Base-by-base conservation (phyloP, 495 filamentous ascomycete species). In the Annulohypoxylon bovei region DNA sequence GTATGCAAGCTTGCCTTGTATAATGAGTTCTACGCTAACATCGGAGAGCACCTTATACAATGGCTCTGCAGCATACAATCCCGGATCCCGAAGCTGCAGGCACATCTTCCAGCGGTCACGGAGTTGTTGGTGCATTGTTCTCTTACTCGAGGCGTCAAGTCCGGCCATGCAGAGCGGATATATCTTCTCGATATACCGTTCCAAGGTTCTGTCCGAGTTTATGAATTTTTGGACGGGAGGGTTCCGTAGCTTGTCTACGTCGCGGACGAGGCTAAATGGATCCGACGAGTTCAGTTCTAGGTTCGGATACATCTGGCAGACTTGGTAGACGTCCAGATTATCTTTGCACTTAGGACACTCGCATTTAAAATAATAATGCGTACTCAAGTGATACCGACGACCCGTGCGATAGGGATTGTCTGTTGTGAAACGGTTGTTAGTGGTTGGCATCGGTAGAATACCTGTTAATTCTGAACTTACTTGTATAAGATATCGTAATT, bases 401-500 rank as follows among this genome's bases (percentile, higher is more conserved):
- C 71, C 53, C 14, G 70, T 30, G 56, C 67, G 75, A 37, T n/a
- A n/a, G n/a, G 76, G 81, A 1, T 67, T 25, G 5, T 74, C 82
- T 83, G 25, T n/a, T 35, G 5, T n/a, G 14, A 20, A 70, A 63
- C 23, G n/a, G 32, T 2, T 0, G 55, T 50, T 53, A 37, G 39
- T 7, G 62, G 35, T 27, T 7, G 62, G 35, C 27, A 33, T n/a
- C 8, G 2, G 2, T 35, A 61, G 20, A 44, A 12, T 2, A n/a
- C 18, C 12, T 16, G 20, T 16, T 22, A 30, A 37, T 14, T 16
- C 5, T 4, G 8, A 30, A 57, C 82, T 49, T 77, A 83, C 83
- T 81, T 14, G 84, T 81, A 62, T 88, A 88, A 0, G 82, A 83
- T 18, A 87, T 84, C 39, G 78, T 75, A 23, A 88, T 77, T 71